Conservation (phyloP, 495 filamentous ascomycete genomes). For the Lophiotrema nucula region DNA sequence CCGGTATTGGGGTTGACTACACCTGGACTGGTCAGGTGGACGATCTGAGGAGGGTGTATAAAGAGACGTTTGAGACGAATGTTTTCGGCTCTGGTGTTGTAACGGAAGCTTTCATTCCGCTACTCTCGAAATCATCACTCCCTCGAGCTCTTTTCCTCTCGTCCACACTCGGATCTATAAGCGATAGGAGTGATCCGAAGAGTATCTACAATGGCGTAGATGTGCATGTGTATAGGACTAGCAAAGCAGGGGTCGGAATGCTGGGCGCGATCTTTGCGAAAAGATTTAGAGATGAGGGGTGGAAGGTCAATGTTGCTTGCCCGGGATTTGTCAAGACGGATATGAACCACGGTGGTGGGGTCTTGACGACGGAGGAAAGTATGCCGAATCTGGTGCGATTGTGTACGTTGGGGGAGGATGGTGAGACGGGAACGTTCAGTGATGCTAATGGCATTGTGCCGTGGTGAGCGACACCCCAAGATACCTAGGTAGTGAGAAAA, state of each 20-base stretch:
- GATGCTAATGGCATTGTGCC: not conserved
- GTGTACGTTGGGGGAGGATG: conserved; percentile 9
- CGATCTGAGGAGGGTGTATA: not conserved
- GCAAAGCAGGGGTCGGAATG: conserved; percentile 14
- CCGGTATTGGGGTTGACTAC: not conserved
- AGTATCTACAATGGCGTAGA: not conserved
- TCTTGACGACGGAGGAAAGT: not conserved
- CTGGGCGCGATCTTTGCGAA: not conserved
- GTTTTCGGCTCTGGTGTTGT: conserved; percentile 3
- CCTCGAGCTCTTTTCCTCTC: conserved; percentile 8
- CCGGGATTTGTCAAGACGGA: conserved; percentile 9
- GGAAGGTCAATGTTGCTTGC: conserved; percentile 11
- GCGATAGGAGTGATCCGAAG: not conserved
- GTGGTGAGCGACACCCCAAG: too few species aligned
- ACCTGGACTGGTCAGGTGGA: not conserved
- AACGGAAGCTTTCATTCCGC: conserved; percentile 11
- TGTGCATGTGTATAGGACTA: not conserved
- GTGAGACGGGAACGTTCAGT: conserved; percentile 7
- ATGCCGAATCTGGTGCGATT: conserved; percentile 8
- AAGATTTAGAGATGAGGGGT: not conserved
- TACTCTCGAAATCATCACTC: not conserved
- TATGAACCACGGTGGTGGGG: not conserved
- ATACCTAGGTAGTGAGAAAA: too few species aligned
- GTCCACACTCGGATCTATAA: conserved; percentile 9
- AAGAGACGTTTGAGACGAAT: conserved; percentile 11